A percentile compares a stretch with the other conserved stretches of the same genome.
Conservation (phyloP, 192 early-diverging fungal species). For the Coemansia interrupta region DNA sequence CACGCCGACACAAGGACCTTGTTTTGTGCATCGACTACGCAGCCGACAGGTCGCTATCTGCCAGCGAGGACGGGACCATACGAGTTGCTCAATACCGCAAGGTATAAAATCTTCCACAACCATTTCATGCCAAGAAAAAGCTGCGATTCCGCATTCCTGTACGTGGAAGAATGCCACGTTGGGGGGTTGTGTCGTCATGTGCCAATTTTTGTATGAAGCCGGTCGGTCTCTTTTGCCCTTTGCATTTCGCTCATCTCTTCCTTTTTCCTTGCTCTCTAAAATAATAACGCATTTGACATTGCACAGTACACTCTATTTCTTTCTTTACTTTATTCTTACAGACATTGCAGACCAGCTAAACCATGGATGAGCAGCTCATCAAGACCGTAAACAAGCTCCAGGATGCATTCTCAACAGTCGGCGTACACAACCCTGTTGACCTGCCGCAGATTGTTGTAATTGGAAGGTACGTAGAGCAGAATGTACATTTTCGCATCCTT, state of each 20-base stretch:
- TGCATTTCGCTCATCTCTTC: neutral
- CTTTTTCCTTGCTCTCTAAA: neutral
- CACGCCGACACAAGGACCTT: slow-evolving; percentile 50
- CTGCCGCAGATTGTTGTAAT: slow-evolving; percentile 85
- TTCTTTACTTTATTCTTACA: slow-evolving; percentile 3
- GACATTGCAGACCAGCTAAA: neutral
- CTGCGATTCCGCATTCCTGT: no score
- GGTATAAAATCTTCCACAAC: slow-evolving; percentile 16
- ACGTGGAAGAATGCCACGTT: no score
- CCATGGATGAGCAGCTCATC: slow-evolving; percentile 60
- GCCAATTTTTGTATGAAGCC: neutral
- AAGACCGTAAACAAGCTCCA: slow-evolving; percentile 80
- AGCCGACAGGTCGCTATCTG: slow-evolving; percentile 41
- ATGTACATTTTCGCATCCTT: neutral
- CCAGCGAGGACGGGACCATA: slow-evolving; percentile 52
- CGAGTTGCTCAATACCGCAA: slow-evolving; percentile 46
- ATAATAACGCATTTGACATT: neutral
- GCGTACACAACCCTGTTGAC: slow-evolving; percentile 86
- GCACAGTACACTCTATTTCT: neutral
- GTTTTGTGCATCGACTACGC: slow-evolving; percentile 44
- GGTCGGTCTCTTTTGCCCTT: neutral
- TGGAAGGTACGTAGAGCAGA: slow-evolving; percentile 52
- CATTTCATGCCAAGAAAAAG: no score
- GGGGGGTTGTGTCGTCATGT: neutral
- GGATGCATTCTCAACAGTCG: slow-evolving; percentile 85